Percentiles rank a stretch among this genome's conserved stretches.
These are phyloP conservation scores for Fraxinus xanthoxyloides DNA, from an alignment of 305 asterid species.

Conservation along the genomic window DNA sequence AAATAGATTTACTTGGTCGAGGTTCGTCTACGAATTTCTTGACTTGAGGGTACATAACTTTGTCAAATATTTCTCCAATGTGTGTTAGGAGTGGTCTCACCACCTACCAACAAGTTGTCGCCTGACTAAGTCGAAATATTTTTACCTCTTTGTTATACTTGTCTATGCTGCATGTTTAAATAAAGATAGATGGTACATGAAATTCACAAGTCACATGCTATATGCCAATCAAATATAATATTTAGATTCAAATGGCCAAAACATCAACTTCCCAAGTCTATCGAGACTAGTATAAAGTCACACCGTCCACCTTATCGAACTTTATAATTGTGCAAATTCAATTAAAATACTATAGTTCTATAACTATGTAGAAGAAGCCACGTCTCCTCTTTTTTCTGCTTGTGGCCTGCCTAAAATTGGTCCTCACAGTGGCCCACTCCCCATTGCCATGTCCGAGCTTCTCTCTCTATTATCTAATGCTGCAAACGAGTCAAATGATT, in stretches of 20 bases:
- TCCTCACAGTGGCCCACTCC: background rate
- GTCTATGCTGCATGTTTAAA: background rate
- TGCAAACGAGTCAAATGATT: background rate
- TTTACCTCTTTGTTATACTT: background rate
- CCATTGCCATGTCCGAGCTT: background rate
- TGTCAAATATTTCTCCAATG: background rate
- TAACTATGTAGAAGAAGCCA: background rate
- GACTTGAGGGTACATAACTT: background rate
- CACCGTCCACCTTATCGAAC: background rate
- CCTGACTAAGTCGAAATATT: background rate
- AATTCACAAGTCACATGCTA: background rate
- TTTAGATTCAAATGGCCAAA: background rate
- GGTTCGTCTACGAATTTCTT: background rate
- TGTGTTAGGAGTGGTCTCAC: background rate
- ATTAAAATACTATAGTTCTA: background rate
- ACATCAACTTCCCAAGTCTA: background rate
- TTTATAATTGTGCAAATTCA: background rate
- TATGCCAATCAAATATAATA: background rate
- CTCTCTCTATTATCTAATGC: background rate
- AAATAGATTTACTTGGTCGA: background rate
- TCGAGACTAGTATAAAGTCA: background rate
- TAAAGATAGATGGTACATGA: background rate
- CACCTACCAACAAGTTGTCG: conserved; percentile 3
- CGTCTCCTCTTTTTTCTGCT: background rate
- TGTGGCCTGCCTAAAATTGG: background rate